Evolutionary conservation across 2,329 filamentous ascomycete species (phyloP).

Genomic region (Aspergillus floridensis): DNA sequence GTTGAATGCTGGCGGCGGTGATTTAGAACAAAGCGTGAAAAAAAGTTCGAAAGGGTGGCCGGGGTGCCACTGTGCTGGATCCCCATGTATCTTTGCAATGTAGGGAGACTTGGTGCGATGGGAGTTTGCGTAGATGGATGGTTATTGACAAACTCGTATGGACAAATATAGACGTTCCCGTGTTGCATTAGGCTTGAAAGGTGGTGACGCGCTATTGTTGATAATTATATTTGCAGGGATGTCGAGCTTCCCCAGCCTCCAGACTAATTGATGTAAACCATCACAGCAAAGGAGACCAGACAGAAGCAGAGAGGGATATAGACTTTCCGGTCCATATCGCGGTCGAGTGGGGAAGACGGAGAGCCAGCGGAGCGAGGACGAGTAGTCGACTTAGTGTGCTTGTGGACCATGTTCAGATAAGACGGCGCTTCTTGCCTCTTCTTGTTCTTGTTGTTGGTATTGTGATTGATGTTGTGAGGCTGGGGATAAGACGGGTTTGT

Average conservation of each 20-base stretch:
- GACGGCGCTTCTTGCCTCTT: not conserved
- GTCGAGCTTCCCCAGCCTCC: not conserved
- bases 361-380: slow-evolving; percentile 12
- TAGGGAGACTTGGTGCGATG: not conserved
- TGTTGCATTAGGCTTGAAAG: not conserved
- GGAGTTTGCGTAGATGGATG: not conserved
- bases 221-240: not conserved
- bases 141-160: not conserved
- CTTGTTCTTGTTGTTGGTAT: not conserved
- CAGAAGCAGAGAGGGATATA: slow-evolving; percentile 39
- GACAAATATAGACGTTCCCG: not conserved
- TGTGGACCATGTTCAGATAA: slow-evolving; percentile 17
- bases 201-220: not conserved
- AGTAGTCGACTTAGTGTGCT: slow-evolving; percentile 10
- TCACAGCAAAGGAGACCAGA: slow-evolving; percentile 38
- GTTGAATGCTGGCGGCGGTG: not conserved
- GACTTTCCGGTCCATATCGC: slow-evolving; percentile 35
- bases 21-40: not conserved
- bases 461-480: not conserved
- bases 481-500: not conserved
- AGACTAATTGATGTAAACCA: slow-evolving; percentile 34
- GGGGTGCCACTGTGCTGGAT: not conserved
- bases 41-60: not conserved
- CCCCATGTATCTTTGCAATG: not conserved
- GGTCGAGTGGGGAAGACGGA: slow-evolving; percentile 8